Evolutionary conservation across 2,329 filamentous ascomycete genomes (phyloP).

Genomic region (Claviceps sp.): DNA sequence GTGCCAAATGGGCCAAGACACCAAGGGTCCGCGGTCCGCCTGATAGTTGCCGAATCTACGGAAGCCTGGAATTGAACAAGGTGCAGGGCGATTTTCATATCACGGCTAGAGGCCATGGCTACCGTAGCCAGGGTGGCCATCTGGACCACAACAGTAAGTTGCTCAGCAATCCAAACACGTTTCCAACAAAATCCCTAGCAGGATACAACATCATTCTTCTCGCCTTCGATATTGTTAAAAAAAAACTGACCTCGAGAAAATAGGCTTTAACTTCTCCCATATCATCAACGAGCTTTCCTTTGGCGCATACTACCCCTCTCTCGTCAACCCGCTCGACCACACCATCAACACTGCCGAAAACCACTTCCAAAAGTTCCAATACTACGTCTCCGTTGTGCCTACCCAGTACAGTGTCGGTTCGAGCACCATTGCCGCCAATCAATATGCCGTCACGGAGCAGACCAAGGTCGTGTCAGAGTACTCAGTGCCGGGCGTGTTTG

Average conservation of each 20-base stretch:
- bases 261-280: conserved; percentile 96
- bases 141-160: conserved; percentile 65
- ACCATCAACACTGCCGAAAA: conserved; percentile 63
- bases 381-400: conserved; percentile 89
- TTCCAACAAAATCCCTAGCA: too few relatives aligned
- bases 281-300: conserved; percentile 93
- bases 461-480: conserved; percentile 55
- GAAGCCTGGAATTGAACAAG: conserved; percentile 84
- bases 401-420: conserved; percentile 69
- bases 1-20: conserved; percentile 61
- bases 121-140: conserved; percentile 64
- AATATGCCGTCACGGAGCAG: conserved; percentile 94
- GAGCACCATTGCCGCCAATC: conserved; percentile 76
- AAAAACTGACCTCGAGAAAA: neutral
- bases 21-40: conserved; percentile 46
- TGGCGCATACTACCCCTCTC: conserved; percentile 87
- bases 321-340: conserved; percentile 86
- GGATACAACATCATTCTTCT: too few relatives aligned
- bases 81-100: conserved; percentile 98
- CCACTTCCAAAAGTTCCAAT: conserved; percentile 95
- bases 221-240: neutral
- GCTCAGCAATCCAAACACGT: neutral
- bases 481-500: conserved; percentile 75
- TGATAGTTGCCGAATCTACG: conserved; percentile 81
- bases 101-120: conserved; percentile 90